A percentile compares a stretch with the other conserved stretches of the same genome.
Evolutionary conservation across 2,329 filamentous ascomycete genomes (phyloP).

Genomic region (Aspergillus ochraceoroseus): DNA sequence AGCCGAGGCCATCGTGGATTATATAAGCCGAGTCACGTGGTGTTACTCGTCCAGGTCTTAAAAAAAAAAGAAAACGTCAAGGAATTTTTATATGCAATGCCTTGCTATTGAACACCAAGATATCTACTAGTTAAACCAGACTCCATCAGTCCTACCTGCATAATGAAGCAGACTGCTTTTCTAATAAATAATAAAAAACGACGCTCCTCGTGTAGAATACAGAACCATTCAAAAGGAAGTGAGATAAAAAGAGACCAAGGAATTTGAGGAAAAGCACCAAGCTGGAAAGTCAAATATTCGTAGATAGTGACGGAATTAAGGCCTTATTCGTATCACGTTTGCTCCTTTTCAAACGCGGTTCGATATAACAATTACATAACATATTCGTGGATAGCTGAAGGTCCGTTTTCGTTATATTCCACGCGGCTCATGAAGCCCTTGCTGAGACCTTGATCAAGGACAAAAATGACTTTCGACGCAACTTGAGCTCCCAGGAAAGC

Average conservation of each 20-base stretch:
- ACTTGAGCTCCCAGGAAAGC: conserved; percentile 85
- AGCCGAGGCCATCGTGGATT: neutral
- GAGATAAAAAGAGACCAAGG: neutral
- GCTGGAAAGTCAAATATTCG: conserved; percentile 5
- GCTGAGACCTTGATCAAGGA: conserved; percentile 60
- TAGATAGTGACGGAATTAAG: neutral
- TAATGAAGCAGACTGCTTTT: conserved; percentile 23
- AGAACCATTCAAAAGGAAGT: conserved; percentile 11
- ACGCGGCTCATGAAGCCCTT: conserved; percentile 66
- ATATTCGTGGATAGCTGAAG: conserved; percentile 59
- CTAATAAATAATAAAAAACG: conserved; percentile 18
- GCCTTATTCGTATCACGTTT: neutral
- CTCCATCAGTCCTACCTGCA: conserved; percentile 25
- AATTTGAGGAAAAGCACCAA: conserved; percentile 1
- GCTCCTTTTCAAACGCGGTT: neutral
- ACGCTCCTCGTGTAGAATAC: conserved; percentile 24
- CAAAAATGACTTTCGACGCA: conserved; percentile 69
- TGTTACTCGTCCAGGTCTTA: neutral
- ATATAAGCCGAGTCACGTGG: neutral
- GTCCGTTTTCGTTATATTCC: conserved; percentile 64
- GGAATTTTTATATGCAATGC: neutral
- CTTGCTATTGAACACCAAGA: conserved; percentile 7
- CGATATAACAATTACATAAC: conserved; percentile 29
- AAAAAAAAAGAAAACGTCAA: neutral
- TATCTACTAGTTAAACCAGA: conserved; percentile 20